These are phyloP conservation scores for Chlorella sp. DNA, from an alignment of 139 green algal genomes.

Conservation along the genomic window DNA sequence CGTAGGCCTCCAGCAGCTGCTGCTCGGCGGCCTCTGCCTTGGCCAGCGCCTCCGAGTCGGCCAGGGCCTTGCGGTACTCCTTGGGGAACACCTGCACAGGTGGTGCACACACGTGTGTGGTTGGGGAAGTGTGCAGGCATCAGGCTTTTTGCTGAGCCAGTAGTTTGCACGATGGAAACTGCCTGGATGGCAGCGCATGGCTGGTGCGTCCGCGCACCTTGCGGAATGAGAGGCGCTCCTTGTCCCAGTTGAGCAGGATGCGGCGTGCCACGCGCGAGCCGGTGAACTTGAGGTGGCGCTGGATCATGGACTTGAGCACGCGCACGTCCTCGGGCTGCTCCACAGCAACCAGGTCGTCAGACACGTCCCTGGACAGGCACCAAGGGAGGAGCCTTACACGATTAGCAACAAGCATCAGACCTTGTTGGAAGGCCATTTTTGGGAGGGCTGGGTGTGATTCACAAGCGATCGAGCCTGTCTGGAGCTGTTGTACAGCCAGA, in stretches of 20 bases:
- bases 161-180: too few species aligned
- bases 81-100: constrained; percentile 52
- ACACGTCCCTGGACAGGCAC: constrained; percentile 46
- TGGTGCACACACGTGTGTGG: too few species aligned
- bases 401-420: too few species aligned
- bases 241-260: constrained; percentile 74
- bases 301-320: constrained; percentile 63
- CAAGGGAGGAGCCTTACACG: too few species aligned
- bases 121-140: too few species aligned
- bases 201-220: constrained; percentile 56
- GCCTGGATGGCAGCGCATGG: not conserved
- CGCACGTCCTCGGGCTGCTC: constrained; percentile 29
- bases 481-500: too few species aligned
- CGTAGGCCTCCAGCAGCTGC: constrained; percentile 31
- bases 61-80: constrained; percentile 64
- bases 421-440: too few species aligned
- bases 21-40: constrained; percentile 53
- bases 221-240: constrained; percentile 55
- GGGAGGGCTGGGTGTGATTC: too few species aligned
- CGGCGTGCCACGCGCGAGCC: constrained; percentile 42
- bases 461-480: too few species aligned
- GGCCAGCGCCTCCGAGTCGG: constrained; percentile 44
- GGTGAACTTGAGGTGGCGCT: constrained; percentile 82
- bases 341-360: constrained; percentile 68
- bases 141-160: too few species aligned